Conservation (phyloP, 176 grass and related monocot genomes). For the Juncus effusus region DNA sequence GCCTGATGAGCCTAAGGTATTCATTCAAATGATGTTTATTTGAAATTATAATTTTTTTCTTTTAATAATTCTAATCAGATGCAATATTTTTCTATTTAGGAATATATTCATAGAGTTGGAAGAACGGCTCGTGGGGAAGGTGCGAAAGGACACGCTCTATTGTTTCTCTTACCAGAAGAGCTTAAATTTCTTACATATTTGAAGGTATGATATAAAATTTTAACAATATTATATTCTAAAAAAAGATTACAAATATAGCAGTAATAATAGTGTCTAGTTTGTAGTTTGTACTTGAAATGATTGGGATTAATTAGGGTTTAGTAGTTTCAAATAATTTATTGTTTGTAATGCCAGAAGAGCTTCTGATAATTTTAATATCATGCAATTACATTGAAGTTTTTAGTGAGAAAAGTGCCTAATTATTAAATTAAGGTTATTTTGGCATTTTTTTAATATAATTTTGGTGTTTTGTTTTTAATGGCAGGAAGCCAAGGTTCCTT, state of each 20-base stretch:
- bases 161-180: conserved; percentile 22
- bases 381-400: too few relatives aligned
- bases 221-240: too few relatives aligned
- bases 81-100: conserved; percentile 17
- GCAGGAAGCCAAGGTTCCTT: conserved; percentile 1
- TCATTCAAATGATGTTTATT: background rate
- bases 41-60: background rate
- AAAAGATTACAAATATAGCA: too few relatives aligned
- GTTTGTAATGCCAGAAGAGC: background rate
- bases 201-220: conserved; percentile 7
- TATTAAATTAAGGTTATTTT: background rate
- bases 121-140: conserved; percentile 48
- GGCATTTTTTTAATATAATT: background rate
- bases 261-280: too few relatives aligned
- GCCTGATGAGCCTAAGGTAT: conserved; percentile 42
- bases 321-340: background rate
- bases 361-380: background rate
- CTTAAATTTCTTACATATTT: conserved; percentile 18
- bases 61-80: background rate
- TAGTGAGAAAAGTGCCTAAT: too few relatives aligned
- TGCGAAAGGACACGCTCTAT: conserved; percentile 29
- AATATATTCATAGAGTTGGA: conserved; percentile 47
- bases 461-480: background rate
- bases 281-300: too few relatives aligned
- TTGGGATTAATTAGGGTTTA: background rate